These are phyloP conservation scores for Sporothrix variecibatus DNA, from an alignment of 2,329 filamentous ascomycete species.

Conservation along the genomic window DNA sequence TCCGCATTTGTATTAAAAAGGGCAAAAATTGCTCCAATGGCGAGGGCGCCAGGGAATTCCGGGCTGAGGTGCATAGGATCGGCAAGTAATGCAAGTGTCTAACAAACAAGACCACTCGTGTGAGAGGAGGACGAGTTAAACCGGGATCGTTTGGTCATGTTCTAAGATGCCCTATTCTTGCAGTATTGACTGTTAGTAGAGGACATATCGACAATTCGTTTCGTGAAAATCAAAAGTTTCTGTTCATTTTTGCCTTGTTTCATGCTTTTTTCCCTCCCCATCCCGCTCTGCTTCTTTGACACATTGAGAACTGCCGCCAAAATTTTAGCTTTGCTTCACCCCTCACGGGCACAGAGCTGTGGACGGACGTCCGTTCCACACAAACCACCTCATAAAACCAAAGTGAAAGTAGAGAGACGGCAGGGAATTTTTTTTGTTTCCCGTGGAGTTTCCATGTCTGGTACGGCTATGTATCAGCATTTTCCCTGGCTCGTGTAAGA, in stretches of 20 bases:
- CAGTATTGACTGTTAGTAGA: not conserved
- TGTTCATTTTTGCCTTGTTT: not conserved
- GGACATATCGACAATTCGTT: not conserved
- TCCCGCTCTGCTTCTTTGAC: not conserved
- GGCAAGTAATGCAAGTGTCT: not conserved
- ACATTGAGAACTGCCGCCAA: not conserved
- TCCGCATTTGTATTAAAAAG: not conserved
- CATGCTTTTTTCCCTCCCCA: not conserved
- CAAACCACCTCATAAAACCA: not conserved
- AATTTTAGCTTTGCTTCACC: not conserved
- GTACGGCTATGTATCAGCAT: slow-evolving; percentile 24
- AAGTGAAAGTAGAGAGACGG: not conserved
- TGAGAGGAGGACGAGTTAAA: not conserved
- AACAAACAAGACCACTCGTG: not conserved
- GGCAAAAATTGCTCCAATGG: not conserved
- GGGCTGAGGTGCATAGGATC: slow-evolving; percentile 21
- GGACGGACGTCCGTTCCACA: slow-evolving; percentile 21
- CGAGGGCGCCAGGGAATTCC: not conserved
- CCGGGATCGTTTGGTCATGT: not conserved
- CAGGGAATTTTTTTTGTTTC: not conserved
- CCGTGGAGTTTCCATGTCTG: slow-evolving; percentile 15
- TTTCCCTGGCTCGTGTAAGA: slow-evolving; percentile 14
- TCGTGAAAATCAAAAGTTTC: not conserved
- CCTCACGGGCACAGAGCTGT: not conserved
- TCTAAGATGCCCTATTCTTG: not conserved